phyloP scores from a whole-genome alignment of 2,329 filamentous ascomycete genomes.

The Aspergillus costaricaensis region DNA sequence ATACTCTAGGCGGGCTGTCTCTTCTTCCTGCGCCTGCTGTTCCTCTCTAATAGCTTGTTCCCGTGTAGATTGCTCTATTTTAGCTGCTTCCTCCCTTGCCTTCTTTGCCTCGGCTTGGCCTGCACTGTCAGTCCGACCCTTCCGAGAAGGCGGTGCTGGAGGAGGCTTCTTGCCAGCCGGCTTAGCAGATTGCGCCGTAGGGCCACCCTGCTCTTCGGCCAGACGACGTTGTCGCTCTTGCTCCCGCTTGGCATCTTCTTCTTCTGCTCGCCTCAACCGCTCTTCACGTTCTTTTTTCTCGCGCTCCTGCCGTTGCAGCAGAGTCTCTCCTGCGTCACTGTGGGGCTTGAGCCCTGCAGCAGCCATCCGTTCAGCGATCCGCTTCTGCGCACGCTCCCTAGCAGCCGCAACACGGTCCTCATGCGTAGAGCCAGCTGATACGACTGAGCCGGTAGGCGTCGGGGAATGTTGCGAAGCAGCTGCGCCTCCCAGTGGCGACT shows the following conservation, averaged over 20 bases:
- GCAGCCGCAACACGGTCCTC: constrained; percentile 95
- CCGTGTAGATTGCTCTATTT: constrained; percentile 62
- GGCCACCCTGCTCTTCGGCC: constrained; percentile 67
- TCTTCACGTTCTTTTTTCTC: constrained; percentile 86
- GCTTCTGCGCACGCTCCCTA: constrained; percentile 93
- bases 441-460: constrained; percentile 57
- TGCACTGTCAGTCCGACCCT: constrained; percentile 59
- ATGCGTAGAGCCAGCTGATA: constrained; percentile 84
- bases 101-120: constrained; percentile 60
- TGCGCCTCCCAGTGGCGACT: constrained; percentile 48
- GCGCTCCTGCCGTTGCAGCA: constrained; percentile 82
- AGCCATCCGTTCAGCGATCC: constrained; percentile 93
- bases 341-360: constrained; percentile 88
- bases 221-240: constrained; percentile 81
- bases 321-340: constrained; percentile 74
- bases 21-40: constrained; percentile 72
- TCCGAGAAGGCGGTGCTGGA: constrained; percentile 70
- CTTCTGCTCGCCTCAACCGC: constrained; percentile 84
- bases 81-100: constrained; percentile 59
- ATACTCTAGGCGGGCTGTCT: constrained; percentile 79
- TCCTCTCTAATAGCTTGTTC: constrained; percentile 62
- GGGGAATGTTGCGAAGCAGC: constrained; percentile 42
- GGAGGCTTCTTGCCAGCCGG: constrained; percentile 69
- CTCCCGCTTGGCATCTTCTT: constrained; percentile 87
- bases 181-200: constrained; percentile 60